phyloP scores from a whole-genome alignment of 306 rosid genomes.

The Hylodesmum podocarpum region DNA sequence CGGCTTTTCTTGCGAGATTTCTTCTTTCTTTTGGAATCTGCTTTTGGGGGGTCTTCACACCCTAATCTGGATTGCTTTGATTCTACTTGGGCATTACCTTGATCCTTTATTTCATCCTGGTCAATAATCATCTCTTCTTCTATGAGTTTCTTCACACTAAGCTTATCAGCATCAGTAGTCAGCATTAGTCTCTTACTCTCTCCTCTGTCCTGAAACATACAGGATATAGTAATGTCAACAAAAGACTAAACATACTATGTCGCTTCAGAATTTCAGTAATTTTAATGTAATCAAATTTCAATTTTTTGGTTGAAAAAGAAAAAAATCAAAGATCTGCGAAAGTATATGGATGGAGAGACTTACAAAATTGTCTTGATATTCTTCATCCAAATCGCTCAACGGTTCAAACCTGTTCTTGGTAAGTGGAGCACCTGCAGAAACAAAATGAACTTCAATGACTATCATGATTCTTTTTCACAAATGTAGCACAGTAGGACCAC shows the following conservation, averaged over 20 bases:
- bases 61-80: constrained; percentile 37
- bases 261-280: not conserved
- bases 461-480: constrained; percentile 4
- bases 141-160: constrained; percentile 92
- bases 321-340: not conserved
- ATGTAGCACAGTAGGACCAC: constrained; percentile 22
- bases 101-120: constrained; percentile 47
- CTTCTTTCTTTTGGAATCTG: constrained; percentile 48
- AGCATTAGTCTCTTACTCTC: constrained; percentile 36
- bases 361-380: constrained; percentile 51
- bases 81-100: constrained; percentile 39
- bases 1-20: constrained; percentile 64
- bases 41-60: constrained; percentile 34
- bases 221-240: not conserved
- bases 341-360: constrained; percentile 33
- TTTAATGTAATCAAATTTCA: not conserved
- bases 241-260: not conserved
- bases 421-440: constrained; percentile 50
- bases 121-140: constrained; percentile 83
- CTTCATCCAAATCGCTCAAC: constrained; percentile 64
- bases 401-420: constrained; percentile 66
- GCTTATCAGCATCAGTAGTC: constrained; percentile 53
- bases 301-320: not conserved
- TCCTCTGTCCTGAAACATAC: constrained; percentile 60
- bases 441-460: constrained; percentile 30